Evolutionary conservation across 2,329 filamentous ascomycete species (phyloP).

Genomic region (Sporothrix humicola): DNA sequence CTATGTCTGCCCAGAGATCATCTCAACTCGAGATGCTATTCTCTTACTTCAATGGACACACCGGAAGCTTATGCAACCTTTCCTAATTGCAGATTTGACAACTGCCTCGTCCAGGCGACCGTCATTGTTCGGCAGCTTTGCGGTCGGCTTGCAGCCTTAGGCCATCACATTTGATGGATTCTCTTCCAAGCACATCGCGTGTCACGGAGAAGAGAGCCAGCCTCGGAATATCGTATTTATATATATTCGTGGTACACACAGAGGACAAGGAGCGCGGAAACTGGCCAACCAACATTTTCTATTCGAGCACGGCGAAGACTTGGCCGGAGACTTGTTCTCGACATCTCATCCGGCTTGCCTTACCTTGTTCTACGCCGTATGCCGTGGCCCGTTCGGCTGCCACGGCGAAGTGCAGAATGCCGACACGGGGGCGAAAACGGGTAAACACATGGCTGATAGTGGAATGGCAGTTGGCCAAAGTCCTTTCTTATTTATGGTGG

Average conservation of each 20-base stretch:
- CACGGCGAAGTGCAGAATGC: constrained; percentile 22
- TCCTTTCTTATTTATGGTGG: not conserved
- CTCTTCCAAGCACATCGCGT: not conserved
- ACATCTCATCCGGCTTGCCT: not conserved
- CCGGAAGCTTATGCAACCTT: not conserved
- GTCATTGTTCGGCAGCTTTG: not conserved
- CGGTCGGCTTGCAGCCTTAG: not conserved
- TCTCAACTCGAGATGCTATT: too few relatives aligned
- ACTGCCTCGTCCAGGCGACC: not conserved
- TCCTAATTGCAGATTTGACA: constrained; percentile 14
- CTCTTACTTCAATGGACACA: too few relatives aligned
- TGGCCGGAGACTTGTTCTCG: not conserved
- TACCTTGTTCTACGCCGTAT: constrained; percentile 13
- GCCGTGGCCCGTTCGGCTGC: constrained; percentile 19
- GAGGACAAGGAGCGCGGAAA: not conserved
- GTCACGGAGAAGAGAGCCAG: not conserved
- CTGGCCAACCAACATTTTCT: not conserved
- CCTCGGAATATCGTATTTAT: not conserved
- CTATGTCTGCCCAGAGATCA: too few relatives aligned
- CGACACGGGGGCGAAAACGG: not conserved
- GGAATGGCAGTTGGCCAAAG: not conserved
- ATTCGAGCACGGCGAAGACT: not conserved
- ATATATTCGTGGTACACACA: not conserved
- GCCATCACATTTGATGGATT: not conserved
- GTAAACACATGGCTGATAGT: not conserved